phyloP scores from a whole-genome alignment of 306 rosid species.

The Cucumis melo region DNA sequence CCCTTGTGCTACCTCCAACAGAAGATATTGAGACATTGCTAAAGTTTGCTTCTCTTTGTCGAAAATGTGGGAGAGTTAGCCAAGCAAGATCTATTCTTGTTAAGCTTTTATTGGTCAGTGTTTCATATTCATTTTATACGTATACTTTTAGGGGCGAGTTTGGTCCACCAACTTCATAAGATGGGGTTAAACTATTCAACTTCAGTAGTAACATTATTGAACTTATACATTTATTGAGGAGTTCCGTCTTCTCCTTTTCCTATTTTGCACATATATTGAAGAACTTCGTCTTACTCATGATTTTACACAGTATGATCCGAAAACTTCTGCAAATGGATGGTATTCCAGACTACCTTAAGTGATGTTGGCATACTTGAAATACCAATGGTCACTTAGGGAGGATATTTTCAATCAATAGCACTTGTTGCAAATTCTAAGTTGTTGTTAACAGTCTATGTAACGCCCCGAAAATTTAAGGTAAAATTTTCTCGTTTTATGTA shows the following conservation, averaged over 20 bases:
- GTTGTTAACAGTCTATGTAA: too few species aligned
- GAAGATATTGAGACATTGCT: conserved; percentile 94
- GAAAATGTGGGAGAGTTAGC: conserved; percentile 63
- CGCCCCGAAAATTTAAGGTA: too few species aligned
- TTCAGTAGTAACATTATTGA: too few species aligned
- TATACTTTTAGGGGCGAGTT: background rate
- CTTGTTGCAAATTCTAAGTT: too few species aligned
- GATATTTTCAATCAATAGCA: too few species aligned
- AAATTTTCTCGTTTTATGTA: too few species aligned
- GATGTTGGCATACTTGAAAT: conserved; percentile 81
- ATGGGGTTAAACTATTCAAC: too few species aligned
- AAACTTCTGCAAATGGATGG: conserved; percentile 58
- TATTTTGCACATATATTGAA: too few species aligned
- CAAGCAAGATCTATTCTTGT: conserved; percentile 88
- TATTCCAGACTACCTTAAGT: conserved; percentile 86
- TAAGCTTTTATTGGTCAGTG: conserved; percentile 81
- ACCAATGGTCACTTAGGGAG: conserved; percentile 96
- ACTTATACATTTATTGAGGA: too few species aligned
- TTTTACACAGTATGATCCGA: conserved; percentile 69
- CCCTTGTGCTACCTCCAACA: conserved; percentile 87
- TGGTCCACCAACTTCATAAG: too few species aligned
- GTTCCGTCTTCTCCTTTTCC: too few species aligned
- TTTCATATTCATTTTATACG: conserved; percentile 5
- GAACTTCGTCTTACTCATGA: background rate
- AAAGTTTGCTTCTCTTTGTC: conserved; percentile 83